A percentile compares a stretch with the other conserved stretches of the same genome.
Conservation (phyloP, 768 basidiomycete genomes). For the Dendrothele bispora region DNA sequence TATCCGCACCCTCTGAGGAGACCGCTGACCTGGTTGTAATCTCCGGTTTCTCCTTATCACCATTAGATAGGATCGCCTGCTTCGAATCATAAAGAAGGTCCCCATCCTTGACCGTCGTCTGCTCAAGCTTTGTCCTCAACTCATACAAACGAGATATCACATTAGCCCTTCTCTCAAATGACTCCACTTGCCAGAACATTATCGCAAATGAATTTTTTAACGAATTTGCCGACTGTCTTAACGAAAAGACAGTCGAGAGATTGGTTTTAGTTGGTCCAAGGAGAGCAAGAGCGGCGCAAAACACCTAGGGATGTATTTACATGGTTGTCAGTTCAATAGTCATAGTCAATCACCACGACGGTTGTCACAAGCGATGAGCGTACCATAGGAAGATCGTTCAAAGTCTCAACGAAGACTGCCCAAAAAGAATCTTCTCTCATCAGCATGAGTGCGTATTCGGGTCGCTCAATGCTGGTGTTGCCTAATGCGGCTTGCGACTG, state of each 20-base stretch:
- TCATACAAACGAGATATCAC: neutral
- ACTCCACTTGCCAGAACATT: constrained; percentile 1
- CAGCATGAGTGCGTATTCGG: too few species aligned
- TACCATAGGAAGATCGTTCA: constrained; percentile 6
- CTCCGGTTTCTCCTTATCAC: too few species aligned
- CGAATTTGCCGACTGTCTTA: constrained; percentile 1
- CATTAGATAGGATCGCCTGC: too few species aligned
- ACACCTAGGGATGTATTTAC: neutral
- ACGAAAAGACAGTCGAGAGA: constrained; percentile 1
- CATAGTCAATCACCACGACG: too few species aligned
- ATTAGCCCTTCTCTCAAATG: neutral
- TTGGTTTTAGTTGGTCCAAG: neutral
- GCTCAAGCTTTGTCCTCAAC: neutral
- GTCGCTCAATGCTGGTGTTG: neutral
- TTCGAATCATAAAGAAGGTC: neutral
- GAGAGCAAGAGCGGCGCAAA: constrained; percentile 2
- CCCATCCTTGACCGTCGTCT: constrained; percentile 3
- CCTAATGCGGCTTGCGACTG: neutral
- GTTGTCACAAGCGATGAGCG: neutral
- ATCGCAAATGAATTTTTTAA: neutral
- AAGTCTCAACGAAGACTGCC: too few species aligned
- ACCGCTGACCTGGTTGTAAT: too few species aligned
- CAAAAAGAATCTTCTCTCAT: too few species aligned
- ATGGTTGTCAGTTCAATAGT: too few species aligned
- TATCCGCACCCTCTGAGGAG: too few species aligned